Evolutionary conservation across 768 basidiomycete species (phyloP).

Genomic region (Trametes villosa): DNA sequence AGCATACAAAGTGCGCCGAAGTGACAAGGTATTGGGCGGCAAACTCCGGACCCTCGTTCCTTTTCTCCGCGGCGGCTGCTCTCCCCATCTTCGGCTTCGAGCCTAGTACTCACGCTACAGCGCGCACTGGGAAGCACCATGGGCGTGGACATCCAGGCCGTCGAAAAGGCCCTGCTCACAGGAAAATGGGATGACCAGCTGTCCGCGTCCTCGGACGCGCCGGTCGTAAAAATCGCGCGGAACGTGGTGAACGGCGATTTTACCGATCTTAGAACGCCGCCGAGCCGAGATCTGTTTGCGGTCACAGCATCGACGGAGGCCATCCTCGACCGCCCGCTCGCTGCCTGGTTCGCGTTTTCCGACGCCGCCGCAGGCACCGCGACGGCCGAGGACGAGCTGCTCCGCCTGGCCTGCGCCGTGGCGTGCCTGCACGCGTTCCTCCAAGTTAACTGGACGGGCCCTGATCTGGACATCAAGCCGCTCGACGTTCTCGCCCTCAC

Average conservation of each 20-base stretch:
- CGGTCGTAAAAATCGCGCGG: conserved; percentile 49
- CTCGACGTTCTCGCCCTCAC: conserved; percentile 43
- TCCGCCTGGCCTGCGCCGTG: conserved; percentile 67
- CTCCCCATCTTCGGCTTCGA: conserved; percentile 10
- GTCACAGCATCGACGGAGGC: conserved; percentile 28
- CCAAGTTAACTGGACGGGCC: conserved; percentile 97
- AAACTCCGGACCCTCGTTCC: conserved; percentile 21
- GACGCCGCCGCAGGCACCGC: conserved; percentile 30
- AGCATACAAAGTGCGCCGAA: conserved; percentile 13
- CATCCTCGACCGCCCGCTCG: conserved; percentile 46
- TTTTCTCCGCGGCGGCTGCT: conserved; percentile 16
- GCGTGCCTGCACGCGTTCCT: conserved; percentile 89
- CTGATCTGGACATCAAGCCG: conserved; percentile 66
- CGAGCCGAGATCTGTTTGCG: conserved; percentile 42
- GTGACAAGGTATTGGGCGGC: conserved; percentile 22
- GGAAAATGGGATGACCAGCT: conserved; percentile 46
- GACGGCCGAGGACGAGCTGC: conserved; percentile 52
- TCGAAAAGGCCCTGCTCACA: conserved; percentile 63
- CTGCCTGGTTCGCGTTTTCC: conserved; percentile 39
- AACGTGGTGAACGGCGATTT: conserved; percentile 65
- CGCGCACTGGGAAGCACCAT: conserved; percentile 16
- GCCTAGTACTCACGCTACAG: neutral
- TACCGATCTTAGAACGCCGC: conserved; percentile 46
- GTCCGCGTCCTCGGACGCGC: conserved; percentile 16
- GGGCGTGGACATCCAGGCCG: conserved; percentile 26